phyloP scores from a whole-genome alignment of 768 basidiomycete genomes.

The Pleurotus pulmonarius region DNA sequence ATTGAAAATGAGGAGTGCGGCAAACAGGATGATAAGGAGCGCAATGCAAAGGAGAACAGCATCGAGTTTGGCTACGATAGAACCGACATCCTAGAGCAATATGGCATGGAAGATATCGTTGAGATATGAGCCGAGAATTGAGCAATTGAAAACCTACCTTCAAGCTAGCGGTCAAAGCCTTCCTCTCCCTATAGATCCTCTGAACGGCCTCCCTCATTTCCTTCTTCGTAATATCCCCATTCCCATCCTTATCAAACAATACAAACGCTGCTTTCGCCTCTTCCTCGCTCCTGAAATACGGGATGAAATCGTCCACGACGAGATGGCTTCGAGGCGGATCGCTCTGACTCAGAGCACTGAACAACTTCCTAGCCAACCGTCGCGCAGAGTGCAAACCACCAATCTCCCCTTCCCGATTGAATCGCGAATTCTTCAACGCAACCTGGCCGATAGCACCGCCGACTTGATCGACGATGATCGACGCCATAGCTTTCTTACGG shows the following conservation, averaged over 20 bases:
- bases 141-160: conserved; percentile 38
- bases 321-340: conserved; percentile 59
- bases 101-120: not conserved
- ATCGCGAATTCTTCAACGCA: conserved; percentile 62
- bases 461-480: conserved; percentile 69
- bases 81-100: conserved; percentile 54
- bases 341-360: conserved; percentile 55
- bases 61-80: conserved; percentile 74
- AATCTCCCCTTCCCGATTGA: conserved; percentile 52
- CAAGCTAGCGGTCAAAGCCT: conserved; percentile 63
- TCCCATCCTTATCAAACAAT: conserved; percentile 78
- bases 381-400: conserved; percentile 61
- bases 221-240: conserved; percentile 71
- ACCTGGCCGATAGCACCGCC: conserved; percentile 68
- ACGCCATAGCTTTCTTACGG: conserved; percentile 49
- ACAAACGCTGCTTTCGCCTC: conserved; percentile 75
- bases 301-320: conserved; percentile 72
- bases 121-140: conserved; percentile 8
- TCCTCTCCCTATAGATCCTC: conserved; percentile 75
- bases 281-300: conserved; percentile 67
- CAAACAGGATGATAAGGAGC: conserved; percentile 58
- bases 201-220: conserved; percentile 86
- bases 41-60: conserved; percentile 63
- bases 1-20: conserved; percentile 76
- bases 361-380: conserved; percentile 64